These are phyloP conservation scores for Fusarium nurragi DNA, from an alignment of 2,329 filamentous ascomycete species.

Conservation along the genomic window DNA sequence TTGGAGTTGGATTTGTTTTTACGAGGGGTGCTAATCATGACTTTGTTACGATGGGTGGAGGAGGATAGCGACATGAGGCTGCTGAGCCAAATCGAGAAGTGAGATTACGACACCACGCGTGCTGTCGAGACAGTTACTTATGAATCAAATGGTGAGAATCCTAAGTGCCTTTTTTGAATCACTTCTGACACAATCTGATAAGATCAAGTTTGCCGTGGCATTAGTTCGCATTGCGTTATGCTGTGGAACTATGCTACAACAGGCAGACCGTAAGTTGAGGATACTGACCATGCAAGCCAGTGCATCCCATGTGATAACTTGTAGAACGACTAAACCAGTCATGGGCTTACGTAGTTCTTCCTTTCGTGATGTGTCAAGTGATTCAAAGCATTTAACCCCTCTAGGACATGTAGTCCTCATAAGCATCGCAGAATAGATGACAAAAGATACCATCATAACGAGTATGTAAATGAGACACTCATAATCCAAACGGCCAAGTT, in stretches of 20 bases:
- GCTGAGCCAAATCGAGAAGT: slow-evolving; percentile 26
- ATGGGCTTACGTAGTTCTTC: neutral
- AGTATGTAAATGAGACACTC: neutral
- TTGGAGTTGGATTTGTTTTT: slow-evolving; percentile 12
- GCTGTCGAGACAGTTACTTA: neutral
- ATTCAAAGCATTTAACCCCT: neutral
- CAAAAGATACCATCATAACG: neutral
- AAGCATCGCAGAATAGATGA: neutral
- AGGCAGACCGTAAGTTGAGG: slow-evolving; percentile 11
- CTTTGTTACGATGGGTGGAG: slow-evolving; percentile 2
- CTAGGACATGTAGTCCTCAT: neutral
- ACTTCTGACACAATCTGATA: slow-evolving; percentile 34
- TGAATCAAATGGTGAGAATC: slow-evolving; percentile 37
- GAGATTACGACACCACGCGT: slow-evolving; percentile 21
- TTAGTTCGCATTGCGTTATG: neutral
- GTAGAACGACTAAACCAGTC: neutral
- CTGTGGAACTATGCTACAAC: neutral
- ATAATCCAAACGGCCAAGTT: slow-evolving; percentile 31
- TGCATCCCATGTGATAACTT: neutral
- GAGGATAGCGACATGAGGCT: slow-evolving; percentile 14
- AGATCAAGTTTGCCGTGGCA: slow-evolving; percentile 24
- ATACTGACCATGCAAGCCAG: neutral
- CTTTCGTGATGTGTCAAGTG: neutral
- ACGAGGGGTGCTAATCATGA: slow-evolving; percentile 27
- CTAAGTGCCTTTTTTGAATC: slow-evolving; percentile 25